Conservation (phyloP, 306 rosid genomes). For the Gillenia trifoliata region DNA sequence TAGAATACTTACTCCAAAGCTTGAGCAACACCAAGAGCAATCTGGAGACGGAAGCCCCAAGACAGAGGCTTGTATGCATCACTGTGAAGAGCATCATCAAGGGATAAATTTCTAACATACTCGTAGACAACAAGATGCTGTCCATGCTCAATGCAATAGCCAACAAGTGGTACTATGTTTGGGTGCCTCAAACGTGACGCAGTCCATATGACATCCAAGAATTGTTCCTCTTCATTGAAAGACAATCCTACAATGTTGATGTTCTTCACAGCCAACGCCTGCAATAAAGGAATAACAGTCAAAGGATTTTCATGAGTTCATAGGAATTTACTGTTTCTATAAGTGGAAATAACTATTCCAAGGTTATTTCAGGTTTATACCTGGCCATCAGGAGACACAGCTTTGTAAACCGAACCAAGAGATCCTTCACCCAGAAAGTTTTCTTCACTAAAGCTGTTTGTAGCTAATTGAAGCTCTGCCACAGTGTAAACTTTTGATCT, state of each 20-base stretch:
- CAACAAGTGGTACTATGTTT: slow-evolving; percentile 66
- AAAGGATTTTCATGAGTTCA: slow-evolving; percentile 8
- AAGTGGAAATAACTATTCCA: not conserved
- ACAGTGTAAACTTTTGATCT: slow-evolving; percentile 62
- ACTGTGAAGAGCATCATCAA: slow-evolving; percentile 61
- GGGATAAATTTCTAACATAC: slow-evolving; percentile 59
- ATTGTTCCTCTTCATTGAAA: slow-evolving; percentile 72
- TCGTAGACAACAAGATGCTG: slow-evolving; percentile 79
- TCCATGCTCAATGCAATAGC: slow-evolving; percentile 82
- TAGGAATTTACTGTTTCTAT: slow-evolving; percentile 7
- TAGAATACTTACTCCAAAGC: slow-evolving; percentile 71
- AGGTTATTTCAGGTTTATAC: slow-evolving; percentile 32
- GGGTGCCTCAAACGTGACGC: slow-evolving; percentile 78
- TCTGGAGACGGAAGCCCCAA: slow-evolving; percentile 64
- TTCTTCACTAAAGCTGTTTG: slow-evolving; percentile 65
- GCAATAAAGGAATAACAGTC: slow-evolving; percentile 1
- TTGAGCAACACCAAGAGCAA: slow-evolving; percentile 78
- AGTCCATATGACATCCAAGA: slow-evolving; percentile 71
- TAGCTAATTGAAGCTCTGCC: slow-evolving; percentile 70
- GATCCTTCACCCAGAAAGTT: slow-evolving; percentile 84
- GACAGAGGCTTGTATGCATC: slow-evolving; percentile 65
- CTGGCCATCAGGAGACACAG: slow-evolving; percentile 73
- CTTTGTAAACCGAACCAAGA: slow-evolving; percentile 86
- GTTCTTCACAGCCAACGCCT: slow-evolving; percentile 78
- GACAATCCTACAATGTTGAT: slow-evolving; percentile 58